Evolutionary conservation across 2,329 filamentous ascomycete species (phyloP), one percentile per base, ranked within the genome.

Genomic region (Apiospora hydei): DNA sequence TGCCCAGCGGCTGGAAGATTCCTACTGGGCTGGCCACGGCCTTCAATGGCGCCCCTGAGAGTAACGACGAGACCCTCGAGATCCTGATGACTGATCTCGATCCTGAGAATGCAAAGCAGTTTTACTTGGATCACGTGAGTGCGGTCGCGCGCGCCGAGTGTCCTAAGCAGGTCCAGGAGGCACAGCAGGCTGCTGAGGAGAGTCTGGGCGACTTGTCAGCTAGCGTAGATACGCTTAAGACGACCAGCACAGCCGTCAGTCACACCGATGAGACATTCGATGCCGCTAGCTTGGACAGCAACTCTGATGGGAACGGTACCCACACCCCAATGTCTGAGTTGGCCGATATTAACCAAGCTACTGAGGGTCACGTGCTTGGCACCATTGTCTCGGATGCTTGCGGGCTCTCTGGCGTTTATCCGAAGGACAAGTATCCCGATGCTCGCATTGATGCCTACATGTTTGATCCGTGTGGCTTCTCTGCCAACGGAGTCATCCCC

Each of bases 391-490:
- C 96, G 21, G 94, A 98, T 77, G 88, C 88, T 73, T 98, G 94
- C 82, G 96, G 96, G 69, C 89, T 99, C 67, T 92, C 95, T 24
- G 92, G 95, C 74, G 91, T 99, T 73, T 99, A 98, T 79, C 93
- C 96, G 6, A 91, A 90, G 64, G 91, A 91, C 72, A 92, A 93
- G 82, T 98, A 98, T 80, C 95, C 96, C 0, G 96, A 98, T 77
- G 93, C 96, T 30, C 93, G 94, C 72, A 94, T 99, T 76, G 96
- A 99, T 77, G 94, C 96, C 30, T 99, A 98, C 82, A 89, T 98
- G 71, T 99, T 99, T 86, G 95, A 93, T 0, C 96, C 96, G 0
- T 99, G 96, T 80, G 96, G 96, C 72, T 99, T 98, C 84, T 98
- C 95, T 8, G 96, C 96, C 81, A 99, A 99, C 79, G 96, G 95